Evolutionary conservation across 495 filamentous ascomycete species (phyloP), one percentile per base, ranked within the genome.

Genomic region (Evernia prunastri): DNA sequence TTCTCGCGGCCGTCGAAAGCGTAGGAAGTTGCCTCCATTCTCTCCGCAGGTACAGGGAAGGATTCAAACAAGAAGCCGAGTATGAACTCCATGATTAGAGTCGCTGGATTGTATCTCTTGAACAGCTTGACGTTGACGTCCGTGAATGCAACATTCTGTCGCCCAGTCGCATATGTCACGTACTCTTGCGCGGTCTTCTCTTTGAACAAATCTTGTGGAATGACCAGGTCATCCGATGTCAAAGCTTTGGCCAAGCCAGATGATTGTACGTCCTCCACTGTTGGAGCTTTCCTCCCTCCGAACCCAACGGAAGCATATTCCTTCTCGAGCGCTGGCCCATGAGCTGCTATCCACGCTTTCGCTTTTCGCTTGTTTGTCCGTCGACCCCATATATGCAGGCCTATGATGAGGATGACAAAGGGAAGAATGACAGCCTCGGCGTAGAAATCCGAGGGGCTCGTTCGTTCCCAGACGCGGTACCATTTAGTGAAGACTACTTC

Each of bases 401-500:
- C 74, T 56, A 96, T 78, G 59, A 97, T 81, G 40, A 94, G 61
- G 31, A 86, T 68, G 66, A 97, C 82, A 67, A 90, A 80, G 17
- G 83, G 81, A 58, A 94, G 77, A 69, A 97, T 88, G 74, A 93
- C 77, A 53, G 89, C 86, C 78, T 98, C 94, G 71, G 87, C 81
- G 75, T 86, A 83, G 81, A 98, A 98, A 70, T 98, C 94, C 66
- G 76, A 77, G 57, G 87, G 78, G 15, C 82, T 84, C 67, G 89
- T 82, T 67, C 94, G 90, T 82, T 98, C 92, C 83, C 93, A 94
- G 36, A 98, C 80, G 42, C 91, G 89, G 78, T 97, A 98, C 94
- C 94, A 97, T 79, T 90, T 90, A 51, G 94, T 96, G 74, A 89
- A 96, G 17, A 89, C 85, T 33, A 77, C 78, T 60, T 63, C 68